phyloP scores from a whole-genome alignment of 148 eudicot species.

The Rheum nobile region DNA sequence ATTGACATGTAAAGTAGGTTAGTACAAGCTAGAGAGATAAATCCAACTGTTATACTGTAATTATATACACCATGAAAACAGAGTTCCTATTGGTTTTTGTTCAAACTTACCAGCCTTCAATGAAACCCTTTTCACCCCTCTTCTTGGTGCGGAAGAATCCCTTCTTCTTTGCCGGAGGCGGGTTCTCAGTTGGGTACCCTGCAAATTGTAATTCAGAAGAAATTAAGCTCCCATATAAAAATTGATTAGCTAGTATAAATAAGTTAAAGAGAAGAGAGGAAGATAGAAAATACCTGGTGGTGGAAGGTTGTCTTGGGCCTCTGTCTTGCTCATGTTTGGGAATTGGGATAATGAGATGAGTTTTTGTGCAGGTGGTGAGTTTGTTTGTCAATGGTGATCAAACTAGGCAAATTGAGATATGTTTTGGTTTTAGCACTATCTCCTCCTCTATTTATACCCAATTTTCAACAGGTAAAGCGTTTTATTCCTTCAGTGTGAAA shows the following conservation, averaged over 20 bases:
- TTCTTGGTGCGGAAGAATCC: slow-evolving; percentile 26
- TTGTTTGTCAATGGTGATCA: neutral
- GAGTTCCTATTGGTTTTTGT: no score
- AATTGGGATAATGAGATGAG: neutral
- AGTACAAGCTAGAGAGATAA: neutral
- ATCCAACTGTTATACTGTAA: neutral
- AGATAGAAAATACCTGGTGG: neutral
- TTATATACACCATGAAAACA: neutral
- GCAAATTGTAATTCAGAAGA: neutral
- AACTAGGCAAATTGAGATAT: neutral
- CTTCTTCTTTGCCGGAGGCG: slow-evolving; percentile 29
- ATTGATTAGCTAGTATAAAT: neutral
- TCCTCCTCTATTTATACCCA: neutral
- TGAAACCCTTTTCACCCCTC: slow-evolving; percentile 63
- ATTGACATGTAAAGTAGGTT: neutral
- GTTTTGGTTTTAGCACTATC: neutral
- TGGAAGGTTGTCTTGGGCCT: neutral
- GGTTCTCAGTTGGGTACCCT: slow-evolving; percentile 52
- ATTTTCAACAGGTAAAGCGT: neutral
- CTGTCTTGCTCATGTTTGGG: slow-evolving; percentile 2
- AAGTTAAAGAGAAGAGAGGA: neutral
- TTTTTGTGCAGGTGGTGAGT: neutral
- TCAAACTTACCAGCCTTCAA: slow-evolving; percentile 93
- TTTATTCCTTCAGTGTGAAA: no score
- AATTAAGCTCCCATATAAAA: neutral